phyloP scores from a whole-genome alignment of 169 alveolate species.

The Plasmodium vivax region DNA sequence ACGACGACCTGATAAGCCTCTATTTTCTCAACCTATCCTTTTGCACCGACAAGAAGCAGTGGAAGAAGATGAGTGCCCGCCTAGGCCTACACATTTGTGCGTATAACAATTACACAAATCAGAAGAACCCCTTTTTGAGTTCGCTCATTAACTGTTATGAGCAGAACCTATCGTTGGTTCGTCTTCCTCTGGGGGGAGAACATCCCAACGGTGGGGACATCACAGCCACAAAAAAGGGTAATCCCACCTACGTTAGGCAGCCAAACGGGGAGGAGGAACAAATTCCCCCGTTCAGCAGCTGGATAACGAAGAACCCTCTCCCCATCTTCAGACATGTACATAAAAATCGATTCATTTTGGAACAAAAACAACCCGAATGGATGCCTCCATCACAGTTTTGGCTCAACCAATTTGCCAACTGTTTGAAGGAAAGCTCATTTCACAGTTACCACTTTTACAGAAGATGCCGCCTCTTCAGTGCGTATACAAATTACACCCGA shows the following conservation, averaged over 20 bases:
- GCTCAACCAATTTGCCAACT: neutral
- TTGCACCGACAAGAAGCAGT: neutral
- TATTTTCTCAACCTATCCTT: conserved; percentile 8
- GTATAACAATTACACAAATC: neutral
- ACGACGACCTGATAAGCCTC: conserved; percentile 10
- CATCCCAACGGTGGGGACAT: neutral
- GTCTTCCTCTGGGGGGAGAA: too few species aligned
- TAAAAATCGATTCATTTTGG: neutral
- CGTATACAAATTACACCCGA: neutral
- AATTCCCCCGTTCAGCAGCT: neutral
- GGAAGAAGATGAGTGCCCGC: neutral
- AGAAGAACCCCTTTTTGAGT: neutral
- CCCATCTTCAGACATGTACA: neutral
- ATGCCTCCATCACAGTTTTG: neutral
- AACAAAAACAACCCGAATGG: neutral
- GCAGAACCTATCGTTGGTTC: neutral
- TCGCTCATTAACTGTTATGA: neutral
- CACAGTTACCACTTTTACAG: conserved; percentile 7
- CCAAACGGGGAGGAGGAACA: neutral
- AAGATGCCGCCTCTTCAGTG: neutral
- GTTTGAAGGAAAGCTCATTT: conserved; percentile 6
- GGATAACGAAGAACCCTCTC: neutral
- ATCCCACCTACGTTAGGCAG: neutral
- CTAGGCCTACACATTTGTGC: neutral
- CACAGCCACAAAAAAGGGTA: too few species aligned